Conservation (phyloP, 345 rosid species). For the Citrus trifoliata region DNA sequence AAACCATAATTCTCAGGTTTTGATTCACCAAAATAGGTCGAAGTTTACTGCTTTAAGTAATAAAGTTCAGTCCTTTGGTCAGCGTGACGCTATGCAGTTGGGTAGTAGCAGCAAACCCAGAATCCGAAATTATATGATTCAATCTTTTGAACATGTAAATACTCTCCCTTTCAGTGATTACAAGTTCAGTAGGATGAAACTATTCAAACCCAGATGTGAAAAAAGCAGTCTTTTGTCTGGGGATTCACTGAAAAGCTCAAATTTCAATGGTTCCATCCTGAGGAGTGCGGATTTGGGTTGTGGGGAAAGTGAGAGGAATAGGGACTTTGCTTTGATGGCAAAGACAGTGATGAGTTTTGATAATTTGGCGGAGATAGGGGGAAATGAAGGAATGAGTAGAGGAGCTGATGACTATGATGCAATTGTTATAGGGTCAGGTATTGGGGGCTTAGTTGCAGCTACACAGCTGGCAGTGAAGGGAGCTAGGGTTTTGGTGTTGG, state of each 20-base stretch:
- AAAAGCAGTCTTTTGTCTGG: neutral
- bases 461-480: conserved; percentile 89
- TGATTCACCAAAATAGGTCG: neutral
- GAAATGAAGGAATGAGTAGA: conserved; percentile 18
- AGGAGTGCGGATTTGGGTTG: conserved; percentile 11
- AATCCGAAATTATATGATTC: conserved; percentile 12
- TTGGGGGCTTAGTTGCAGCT: conserved; percentile 89
- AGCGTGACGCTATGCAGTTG: conserved; percentile 1
- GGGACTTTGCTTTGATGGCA: conserved; percentile 20
- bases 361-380: conserved; percentile 25
- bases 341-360: conserved; percentile 38
- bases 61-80: neutral
- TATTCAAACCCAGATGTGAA: conserved; percentile 3
- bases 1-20: neutral
- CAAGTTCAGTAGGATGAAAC: conserved; percentile 2
- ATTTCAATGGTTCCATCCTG: neutral
- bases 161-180: neutral
- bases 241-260: conserved; percentile 2
- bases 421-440: conserved; percentile 87
- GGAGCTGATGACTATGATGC: conserved; percentile 56
- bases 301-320: conserved; percentile 9
- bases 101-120: conserved; percentile 13
- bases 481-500: conserved; percentile 77
- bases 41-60: conserved; percentile 3
- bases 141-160: conserved; percentile 7